Evolutionary conservation across 805 yeast genomes (phyloP).

Genomic region (Lipomyces mesembrius): DNA sequence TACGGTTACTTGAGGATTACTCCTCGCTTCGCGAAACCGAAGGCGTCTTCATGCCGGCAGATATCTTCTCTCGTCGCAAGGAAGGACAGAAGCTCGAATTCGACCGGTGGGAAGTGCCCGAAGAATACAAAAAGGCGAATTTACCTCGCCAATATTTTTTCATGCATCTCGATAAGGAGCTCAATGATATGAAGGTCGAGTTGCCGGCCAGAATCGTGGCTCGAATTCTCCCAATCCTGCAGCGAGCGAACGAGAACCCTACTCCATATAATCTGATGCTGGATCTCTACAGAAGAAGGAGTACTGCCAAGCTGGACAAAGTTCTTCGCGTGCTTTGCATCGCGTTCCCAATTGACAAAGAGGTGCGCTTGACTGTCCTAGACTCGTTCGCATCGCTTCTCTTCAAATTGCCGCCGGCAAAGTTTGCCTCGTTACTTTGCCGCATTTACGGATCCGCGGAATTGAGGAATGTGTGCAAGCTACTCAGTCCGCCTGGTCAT

Average conservation of each 20-base stretch:
- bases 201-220: background rate
- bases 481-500: conserved; percentile 14
- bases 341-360: conserved; percentile 9
- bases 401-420: background rate
- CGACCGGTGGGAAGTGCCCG: background rate
- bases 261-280: conserved; percentile 19
- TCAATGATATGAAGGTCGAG: conserved; percentile 3
- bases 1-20: background rate
- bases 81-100: background rate
- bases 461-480: conserved; percentile 14
- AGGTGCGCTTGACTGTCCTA: conserved; percentile 2
- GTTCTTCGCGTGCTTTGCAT: conserved; percentile 10
- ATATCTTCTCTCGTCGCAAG: background rate
- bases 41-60: conserved; percentile 6
- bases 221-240: conserved; percentile 23
- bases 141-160: conserved; percentile 20
- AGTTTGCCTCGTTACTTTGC: conserved; percentile 2
- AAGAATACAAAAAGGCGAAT: conserved; percentile 14
- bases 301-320: background rate
- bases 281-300: conserved; percentile 9
- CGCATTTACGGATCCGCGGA: conserved; percentile 5
- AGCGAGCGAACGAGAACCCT: conserved; percentile 24
- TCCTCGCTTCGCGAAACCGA: background rate
- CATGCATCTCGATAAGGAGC: conserved; percentile 13
- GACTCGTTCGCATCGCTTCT: conserved; percentile 16